phyloP scores from a whole-genome alignment of 2,329 filamentous ascomycete genomes.

The Hypoxylon sp. region DNA sequence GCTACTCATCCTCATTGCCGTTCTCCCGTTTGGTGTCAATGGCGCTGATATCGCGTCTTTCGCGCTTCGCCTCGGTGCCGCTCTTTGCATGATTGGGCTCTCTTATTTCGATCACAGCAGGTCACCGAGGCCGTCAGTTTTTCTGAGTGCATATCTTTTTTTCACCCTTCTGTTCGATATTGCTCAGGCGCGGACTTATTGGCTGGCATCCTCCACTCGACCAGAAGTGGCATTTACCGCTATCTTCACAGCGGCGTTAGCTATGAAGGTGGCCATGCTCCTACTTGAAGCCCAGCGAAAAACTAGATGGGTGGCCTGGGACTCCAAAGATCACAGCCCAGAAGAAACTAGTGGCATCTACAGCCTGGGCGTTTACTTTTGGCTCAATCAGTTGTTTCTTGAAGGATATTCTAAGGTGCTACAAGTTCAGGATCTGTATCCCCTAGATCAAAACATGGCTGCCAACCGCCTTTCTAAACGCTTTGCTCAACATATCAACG shows the following conservation, averaged over 20 bases:
- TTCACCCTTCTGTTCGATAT: slow-evolving; percentile 62
- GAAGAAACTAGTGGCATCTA: slow-evolving; percentile 56
- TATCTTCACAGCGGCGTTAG: slow-evolving; percentile 40
- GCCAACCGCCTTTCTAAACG: slow-evolving; percentile 26
- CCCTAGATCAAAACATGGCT: slow-evolving; percentile 36
- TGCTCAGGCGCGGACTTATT: slow-evolving; percentile 61
- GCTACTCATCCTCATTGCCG: slow-evolving; percentile 23
- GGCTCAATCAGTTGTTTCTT: slow-evolving; percentile 54
- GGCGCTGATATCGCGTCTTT: slow-evolving; percentile 35
- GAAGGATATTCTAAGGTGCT: slow-evolving; percentile 40
- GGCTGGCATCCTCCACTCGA: slow-evolving; percentile 52
- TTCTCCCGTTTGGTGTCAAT: slow-evolving; percentile 20
- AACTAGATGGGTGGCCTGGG: slow-evolving; percentile 32
- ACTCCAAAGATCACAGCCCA: slow-evolving; percentile 44
- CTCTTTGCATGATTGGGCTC: slow-evolving; percentile 40
- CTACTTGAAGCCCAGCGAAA: slow-evolving; percentile 37
- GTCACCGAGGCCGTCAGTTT: slow-evolving; percentile 59
- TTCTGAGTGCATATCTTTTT: slow-evolving; percentile 61
- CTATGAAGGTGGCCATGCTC: slow-evolving; percentile 28
- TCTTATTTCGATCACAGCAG: slow-evolving; percentile 45
- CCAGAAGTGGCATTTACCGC: slow-evolving; percentile 36
- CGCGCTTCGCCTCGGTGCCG: slow-evolving; percentile 37
- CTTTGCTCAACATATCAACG: slow-evolving; percentile 10
- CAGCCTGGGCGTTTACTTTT: slow-evolving; percentile 54
- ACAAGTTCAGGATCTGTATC: slow-evolving; percentile 36